Percentiles rank a stretch among this genome's conserved stretches.
These are phyloP conservation scores for Alternaria alternata DNA, from an alignment of 2,329 filamentous ascomycete species.

Conservation along the genomic window DNA sequence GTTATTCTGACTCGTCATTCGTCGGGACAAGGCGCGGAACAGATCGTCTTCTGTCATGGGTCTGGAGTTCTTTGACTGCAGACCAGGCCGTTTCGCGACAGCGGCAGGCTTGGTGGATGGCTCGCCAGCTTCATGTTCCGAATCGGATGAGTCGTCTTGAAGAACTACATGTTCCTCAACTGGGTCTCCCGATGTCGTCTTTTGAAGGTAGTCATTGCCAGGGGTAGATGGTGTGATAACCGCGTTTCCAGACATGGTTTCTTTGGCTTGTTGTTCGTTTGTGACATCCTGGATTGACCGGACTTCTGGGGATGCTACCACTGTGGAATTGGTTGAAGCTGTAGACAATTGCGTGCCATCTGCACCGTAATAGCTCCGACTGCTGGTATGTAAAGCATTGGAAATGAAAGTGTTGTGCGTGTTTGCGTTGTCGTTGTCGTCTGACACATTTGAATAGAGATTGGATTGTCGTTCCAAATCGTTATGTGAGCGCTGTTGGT, in stretches of 20 bases:
- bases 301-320: slow-evolving; percentile 14
- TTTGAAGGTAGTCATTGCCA: background rate
- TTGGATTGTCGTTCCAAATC: slow-evolving; percentile 23
- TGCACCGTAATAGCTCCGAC: slow-evolving; percentile 21
- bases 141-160: slow-evolving; percentile 26
- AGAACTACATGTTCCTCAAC: slow-evolving; percentile 27
- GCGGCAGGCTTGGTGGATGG: slow-evolving; percentile 31
- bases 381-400: slow-evolving; percentile 30
- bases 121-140: slow-evolving; percentile 31
- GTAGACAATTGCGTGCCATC: slow-evolving; percentile 17
- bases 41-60: slow-evolving; percentile 61
- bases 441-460: slow-evolving; percentile 4
- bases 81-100: slow-evolving; percentile 24
- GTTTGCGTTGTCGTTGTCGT: background rate
- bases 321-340: slow-evolving; percentile 22
- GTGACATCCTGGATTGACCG: slow-evolving; percentile 5
- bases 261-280: background rate
- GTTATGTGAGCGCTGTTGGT: slow-evolving; percentile 34
- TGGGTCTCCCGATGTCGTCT: slow-evolving; percentile 8
- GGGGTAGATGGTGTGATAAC: background rate
- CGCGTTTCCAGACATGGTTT: background rate
- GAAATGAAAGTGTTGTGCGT: slow-evolving; percentile 25
- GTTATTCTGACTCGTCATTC: slow-evolving; percentile 52
- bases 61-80: slow-evolving; percentile 33
- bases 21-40: slow-evolving; percentile 59